Base-by-base conservation (phyloP, 257 asterid genomes). In the Nyctanthes arbortristis region DNA sequence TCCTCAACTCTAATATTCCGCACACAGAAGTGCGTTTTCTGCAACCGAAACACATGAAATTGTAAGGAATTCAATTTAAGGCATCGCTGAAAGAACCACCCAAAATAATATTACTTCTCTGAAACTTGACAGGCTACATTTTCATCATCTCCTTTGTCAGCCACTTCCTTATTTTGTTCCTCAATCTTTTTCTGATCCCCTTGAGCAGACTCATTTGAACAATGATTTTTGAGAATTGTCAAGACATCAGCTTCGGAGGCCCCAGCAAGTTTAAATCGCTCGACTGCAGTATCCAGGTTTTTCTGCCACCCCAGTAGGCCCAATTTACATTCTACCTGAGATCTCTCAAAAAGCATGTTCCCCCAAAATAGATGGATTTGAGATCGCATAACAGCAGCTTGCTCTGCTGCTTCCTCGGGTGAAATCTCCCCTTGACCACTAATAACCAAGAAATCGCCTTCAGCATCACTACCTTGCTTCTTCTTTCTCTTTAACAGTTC, bases 301-400 rank as follows among this genome's bases (percentile, higher is more conserved):
- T 73, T 70, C 74, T 72, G 73, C 88, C 88, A 83, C 33, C 84
- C 84, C 37, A 61, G 32, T 73, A 80, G 67, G 25, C 73, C 63
- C 73, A 80, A 65, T 65, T 80, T 80, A 68, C 75, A 83, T 65
- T 83, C 88, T 18, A 82, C 79, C 68, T 80, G 88, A 27, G 84
- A 80, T 13, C 82, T 74, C 65, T 80, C 85, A 10, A 83, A 83
- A 35, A 83, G 82, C 88, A 83, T 75, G 58, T 83, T 83, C 31
- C 88, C 88, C 85, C 88, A 80, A 66, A 78, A 83, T 24, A 83
- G 66, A 74, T 82, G 87, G 68, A 82, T 82, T 65, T 83, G 85
- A 3, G 85, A 83, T 77, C 82, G 75, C 85, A 83, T 83, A 30
- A 80, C 76, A 12, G 85, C 84, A 33, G 80, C 85, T 64, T 83